phyloP scores from a whole-genome alignment of 1,284 basidiomycete species.

The Heterobasidion occidentale region DNA sequence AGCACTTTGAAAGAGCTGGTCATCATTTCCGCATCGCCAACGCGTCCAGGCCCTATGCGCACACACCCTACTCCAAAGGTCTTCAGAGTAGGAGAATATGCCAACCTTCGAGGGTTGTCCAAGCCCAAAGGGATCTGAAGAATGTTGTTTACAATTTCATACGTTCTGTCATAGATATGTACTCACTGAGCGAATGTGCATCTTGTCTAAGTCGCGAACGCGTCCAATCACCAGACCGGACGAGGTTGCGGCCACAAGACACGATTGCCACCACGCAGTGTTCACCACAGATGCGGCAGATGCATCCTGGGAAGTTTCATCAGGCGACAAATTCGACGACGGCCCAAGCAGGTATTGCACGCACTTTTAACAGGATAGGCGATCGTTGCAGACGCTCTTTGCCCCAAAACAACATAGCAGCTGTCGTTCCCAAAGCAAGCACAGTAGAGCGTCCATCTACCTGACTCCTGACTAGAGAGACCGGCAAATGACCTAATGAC shows the following conservation, averaged over 20 bases:
- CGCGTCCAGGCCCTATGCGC: conserved; percentile 39
- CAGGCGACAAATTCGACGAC: conserved; percentile 2
- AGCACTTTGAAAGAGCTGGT: conserved; percentile 60
- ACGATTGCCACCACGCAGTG: conserved; percentile 36
- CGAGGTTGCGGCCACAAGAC: conserved; percentile 50
- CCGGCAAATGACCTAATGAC: conserved; percentile 63
- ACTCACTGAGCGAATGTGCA: conserved; percentile 73
- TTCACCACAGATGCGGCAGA: conserved; percentile 46
- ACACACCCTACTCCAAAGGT: conserved; percentile 60
- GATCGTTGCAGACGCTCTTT: conserved; percentile 61
- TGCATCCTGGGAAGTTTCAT: conserved; percentile 41
- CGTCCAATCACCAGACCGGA: conserved; percentile 56
- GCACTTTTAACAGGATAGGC: conserved; percentile 68
- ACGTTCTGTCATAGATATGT: neutral
- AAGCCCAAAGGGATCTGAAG: conserved; percentile 58
- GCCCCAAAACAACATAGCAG: conserved; percentile 61
- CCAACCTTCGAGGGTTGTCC: conserved; percentile 59
- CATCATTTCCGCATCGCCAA: conserved; percentile 43
- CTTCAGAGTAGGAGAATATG: conserved; percentile 44
- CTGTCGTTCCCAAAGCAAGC: conserved; percentile 58
- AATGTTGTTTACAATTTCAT: neutral
- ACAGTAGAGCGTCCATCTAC: conserved; percentile 45
- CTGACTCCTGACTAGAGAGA: conserved; percentile 45
- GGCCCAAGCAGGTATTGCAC: neutral
- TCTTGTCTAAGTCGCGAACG: conserved; percentile 67